Conservation (phyloP, 768 basidiomycete species). For the Macrolepiota albuminosa region DNA sequence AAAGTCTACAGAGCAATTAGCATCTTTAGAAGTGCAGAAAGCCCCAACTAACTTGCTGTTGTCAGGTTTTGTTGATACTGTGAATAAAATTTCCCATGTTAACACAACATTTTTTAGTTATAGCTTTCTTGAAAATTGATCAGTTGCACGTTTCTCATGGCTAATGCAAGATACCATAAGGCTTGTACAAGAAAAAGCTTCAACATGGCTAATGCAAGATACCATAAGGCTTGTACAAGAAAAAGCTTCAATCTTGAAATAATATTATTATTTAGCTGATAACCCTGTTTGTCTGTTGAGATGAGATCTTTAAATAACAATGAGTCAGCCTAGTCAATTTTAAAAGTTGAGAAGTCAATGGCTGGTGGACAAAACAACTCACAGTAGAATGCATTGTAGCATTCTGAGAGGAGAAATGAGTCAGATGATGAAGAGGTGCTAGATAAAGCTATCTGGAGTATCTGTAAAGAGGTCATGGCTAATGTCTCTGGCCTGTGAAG, state of each 20-base stretch:
- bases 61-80: constrained; percentile 54
- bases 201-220: constrained; percentile 7
- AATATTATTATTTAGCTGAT: constrained; percentile 37
- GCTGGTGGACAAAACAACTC: constrained; percentile 44
- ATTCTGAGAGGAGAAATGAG: constrained; percentile 43
- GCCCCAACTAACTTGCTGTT: constrained; percentile 28
- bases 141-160: too few species aligned
- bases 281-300: constrained; percentile 24
- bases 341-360: constrained; percentile 25
- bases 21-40: background rate
- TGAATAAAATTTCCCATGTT: constrained; percentile 56
- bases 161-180: too few species aligned
- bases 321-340: constrained; percentile 44
- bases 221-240: too few species aligned
- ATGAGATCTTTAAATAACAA: constrained; percentile 33
- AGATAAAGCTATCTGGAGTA: constrained; percentile 32
- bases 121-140: too few species aligned
- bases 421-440: constrained; percentile 39
- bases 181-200: constrained; percentile 23
- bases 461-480: constrained; percentile 24
- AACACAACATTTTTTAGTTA: constrained; percentile 6
- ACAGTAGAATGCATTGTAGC: constrained; percentile 41
- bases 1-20: constrained; percentile 37
- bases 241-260: constrained; percentile 42
- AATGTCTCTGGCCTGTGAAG: constrained; percentile 55